Conservation (phyloP, 2,329 filamentous ascomycete species). For the Ramularia endophylla region DNA sequence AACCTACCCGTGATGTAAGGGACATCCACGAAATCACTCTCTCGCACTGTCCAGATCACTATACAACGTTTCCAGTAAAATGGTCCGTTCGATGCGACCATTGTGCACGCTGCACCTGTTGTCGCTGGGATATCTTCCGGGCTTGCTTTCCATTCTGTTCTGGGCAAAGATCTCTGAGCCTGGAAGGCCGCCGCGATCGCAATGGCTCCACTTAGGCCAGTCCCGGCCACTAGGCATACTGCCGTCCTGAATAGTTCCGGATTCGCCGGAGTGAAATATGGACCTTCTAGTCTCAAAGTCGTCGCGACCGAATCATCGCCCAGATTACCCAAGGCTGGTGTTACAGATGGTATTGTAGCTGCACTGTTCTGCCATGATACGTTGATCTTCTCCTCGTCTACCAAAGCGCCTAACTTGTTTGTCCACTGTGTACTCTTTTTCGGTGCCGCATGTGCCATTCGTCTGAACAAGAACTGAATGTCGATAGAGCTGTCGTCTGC, state of each 20-base stretch:
- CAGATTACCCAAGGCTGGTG: not conserved
- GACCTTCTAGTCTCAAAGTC: conserved; percentile 11
- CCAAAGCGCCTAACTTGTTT: not conserved
- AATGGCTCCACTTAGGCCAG: conserved; percentile 15
- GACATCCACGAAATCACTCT: conserved; percentile 7
- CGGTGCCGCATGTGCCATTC: not conserved
- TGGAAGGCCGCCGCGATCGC: conserved; percentile 11
- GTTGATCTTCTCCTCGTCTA: not conserved
- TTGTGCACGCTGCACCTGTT: not conserved
- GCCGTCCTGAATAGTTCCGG: conserved; percentile 10
- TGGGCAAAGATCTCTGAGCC: conserved; percentile 1
- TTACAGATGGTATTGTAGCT: not conserved
- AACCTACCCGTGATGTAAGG: conserved; percentile 6
- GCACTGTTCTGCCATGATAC: not conserved
- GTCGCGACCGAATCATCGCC: not conserved
- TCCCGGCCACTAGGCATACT: conserved; percentile 14
- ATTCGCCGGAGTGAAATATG: conserved; percentile 13
- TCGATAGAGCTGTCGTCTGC: not conserved
- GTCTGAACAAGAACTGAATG: conserved; percentile 1
- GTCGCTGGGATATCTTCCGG: not conserved
- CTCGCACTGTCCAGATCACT: conserved; percentile 13
- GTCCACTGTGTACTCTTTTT: not conserved
- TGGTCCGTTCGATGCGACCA: no score
- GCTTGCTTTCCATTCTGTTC: not conserved
- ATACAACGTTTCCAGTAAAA: conserved; percentile 9